phyloP scores from a whole-genome alignment of 2,329 filamentous ascomycete genomes.

The Ascochyta koolunga region DNA sequence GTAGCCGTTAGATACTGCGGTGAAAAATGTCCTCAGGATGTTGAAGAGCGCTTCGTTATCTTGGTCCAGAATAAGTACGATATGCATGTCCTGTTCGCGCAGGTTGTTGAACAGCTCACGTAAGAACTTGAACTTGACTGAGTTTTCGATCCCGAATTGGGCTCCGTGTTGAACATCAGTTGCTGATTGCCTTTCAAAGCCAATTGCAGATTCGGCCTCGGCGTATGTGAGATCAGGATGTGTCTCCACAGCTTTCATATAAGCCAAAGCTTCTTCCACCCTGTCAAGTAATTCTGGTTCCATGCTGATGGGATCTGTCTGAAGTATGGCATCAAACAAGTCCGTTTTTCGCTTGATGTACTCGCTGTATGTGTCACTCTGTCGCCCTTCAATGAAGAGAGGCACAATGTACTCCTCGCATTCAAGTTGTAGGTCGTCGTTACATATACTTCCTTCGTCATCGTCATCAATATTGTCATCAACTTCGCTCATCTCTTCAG shows the following conservation, averaged over 20 bases:
- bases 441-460: slow-evolving; percentile 30
- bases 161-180: slow-evolving; percentile 29
- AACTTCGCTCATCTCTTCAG: slow-evolving; percentile 28
- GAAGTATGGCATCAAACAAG: slow-evolving; percentile 21
- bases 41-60: slow-evolving; percentile 30
- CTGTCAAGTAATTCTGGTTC: slow-evolving; percentile 15
- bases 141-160: slow-evolving; percentile 38
- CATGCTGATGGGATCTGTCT: background rate
- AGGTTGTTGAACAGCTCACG: slow-evolving; percentile 28
- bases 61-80: slow-evolving; percentile 36
- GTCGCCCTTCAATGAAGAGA: slow-evolving; percentile 40
- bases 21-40: slow-evolving; percentile 36
- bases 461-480: slow-evolving; percentile 5
- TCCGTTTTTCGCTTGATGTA: slow-evolving; percentile 27
- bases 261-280: slow-evolving; percentile 27
- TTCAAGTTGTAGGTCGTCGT: slow-evolving; percentile 39
- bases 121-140: slow-evolving; percentile 45
- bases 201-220: slow-evolving; percentile 23
- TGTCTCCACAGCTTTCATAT: slow-evolving; percentile 36
- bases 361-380: slow-evolving; percentile 31
- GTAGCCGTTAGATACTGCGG: slow-evolving; percentile 32
- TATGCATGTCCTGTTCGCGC: slow-evolving; percentile 30
- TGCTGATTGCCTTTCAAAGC: slow-evolving; percentile 4
- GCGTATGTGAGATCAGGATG: slow-evolving; percentile 40
- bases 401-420: slow-evolving; percentile 42